A percentile compares a stretch with the other conserved stretches of the same genome.
Conservation (phyloP, 345 rosid genomes). For the Aurinia saxatilis region DNA sequence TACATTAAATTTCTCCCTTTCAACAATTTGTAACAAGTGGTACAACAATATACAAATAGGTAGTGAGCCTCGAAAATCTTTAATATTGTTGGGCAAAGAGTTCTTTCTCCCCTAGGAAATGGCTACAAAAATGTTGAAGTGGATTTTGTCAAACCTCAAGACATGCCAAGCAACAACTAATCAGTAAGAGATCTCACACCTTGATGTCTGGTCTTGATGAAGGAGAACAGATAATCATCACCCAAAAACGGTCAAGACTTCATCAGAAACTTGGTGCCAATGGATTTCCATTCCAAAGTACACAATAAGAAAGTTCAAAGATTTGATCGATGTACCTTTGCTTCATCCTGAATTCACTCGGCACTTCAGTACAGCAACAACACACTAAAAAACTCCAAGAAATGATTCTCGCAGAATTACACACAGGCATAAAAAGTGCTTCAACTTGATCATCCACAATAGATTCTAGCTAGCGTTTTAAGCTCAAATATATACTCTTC, state of each 20-base stretch:
- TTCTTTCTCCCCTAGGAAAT: neutral
- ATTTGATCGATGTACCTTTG: slow-evolving; percentile 4
- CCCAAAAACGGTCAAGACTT: neutral
- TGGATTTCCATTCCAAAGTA: neutral
- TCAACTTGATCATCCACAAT: neutral
- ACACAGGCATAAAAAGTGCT: neutral
- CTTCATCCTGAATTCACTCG: neutral
- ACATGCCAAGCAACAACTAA: neutral
- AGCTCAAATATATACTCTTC: neutral
- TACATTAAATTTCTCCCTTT: too few relatives aligned
- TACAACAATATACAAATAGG: too few relatives aligned
- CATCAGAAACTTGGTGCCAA: neutral
- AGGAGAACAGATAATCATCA: neutral
- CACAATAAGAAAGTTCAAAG: neutral
- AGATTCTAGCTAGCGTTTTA: neutral
- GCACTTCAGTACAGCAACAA: neutral
- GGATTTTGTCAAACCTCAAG: neutral
- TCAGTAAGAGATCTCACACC: neutral
- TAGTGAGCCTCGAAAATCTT: neutral
- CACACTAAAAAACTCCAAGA: neutral
- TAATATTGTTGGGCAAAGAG: neutral
- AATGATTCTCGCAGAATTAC: neutral
- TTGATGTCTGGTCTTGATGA: neutral
- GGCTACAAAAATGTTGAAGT: neutral
- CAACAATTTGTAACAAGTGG: too few relatives aligned